phyloP scores from a whole-genome alignment of 495 filamentous ascomycete species.

The Mycothermus thermophilus region DNA sequence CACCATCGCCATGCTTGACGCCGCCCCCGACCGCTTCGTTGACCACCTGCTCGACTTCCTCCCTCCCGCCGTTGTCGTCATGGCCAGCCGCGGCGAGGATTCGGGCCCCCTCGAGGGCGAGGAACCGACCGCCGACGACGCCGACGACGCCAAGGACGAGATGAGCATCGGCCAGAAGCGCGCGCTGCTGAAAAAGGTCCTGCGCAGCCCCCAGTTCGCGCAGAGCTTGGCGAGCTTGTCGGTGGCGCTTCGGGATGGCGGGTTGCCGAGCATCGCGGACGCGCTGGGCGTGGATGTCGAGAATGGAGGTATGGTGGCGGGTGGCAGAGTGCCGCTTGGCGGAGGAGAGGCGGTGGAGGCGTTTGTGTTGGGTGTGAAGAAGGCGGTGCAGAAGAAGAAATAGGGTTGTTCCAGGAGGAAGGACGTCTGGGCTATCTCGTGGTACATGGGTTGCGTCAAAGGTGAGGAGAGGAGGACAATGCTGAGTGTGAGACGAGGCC shows the following conservation, averaged over 20 bases:
- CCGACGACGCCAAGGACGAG: conserved; percentile 57
- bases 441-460: too few relatives aligned
- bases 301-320: conserved; percentile 67
- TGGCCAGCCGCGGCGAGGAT: conserved; percentile 50
- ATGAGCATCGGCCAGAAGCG: conserved; percentile 68
- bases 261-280: conserved; percentile 75
- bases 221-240: conserved; percentile 78
- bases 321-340: conserved; percentile 65
- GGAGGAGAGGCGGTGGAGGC: conserved; percentile 80
- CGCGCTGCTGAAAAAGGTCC: conserved; percentile 61
- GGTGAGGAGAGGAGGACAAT: too few relatives aligned
- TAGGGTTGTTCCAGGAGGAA: not conserved
- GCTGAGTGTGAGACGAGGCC: too few relatives aligned
- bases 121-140: conserved; percentile 51
- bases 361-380: conserved; percentile 78
- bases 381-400: conserved; percentile 47
- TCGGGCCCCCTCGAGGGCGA: conserved; percentile 32
- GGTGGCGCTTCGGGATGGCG: conserved; percentile 81
- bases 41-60: conserved; percentile 65
- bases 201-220: conserved; percentile 81
- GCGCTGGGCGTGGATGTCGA: conserved; percentile 64
- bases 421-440: too few relatives aligned
- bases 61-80: conserved; percentile 51
- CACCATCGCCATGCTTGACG: conserved; percentile 64
- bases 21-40: conserved; percentile 46